Percentiles rank a stretch among this genome's conserved stretches.
Evolutionary conservation across 345 rosid species (phyloP).

Genomic region (Lumnitzera littorea): DNA sequence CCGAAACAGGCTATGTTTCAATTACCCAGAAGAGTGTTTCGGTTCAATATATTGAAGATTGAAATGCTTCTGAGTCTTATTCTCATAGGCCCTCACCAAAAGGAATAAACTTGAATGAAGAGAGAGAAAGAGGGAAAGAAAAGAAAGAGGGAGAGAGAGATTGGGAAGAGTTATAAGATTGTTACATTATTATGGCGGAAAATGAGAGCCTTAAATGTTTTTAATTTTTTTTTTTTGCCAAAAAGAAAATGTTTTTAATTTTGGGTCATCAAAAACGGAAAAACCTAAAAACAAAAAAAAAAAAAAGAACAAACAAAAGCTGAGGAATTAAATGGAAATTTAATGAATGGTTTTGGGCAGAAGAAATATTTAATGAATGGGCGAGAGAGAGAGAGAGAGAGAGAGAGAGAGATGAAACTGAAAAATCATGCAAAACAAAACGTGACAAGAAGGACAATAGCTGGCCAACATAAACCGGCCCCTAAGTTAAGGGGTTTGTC

Average conservation of each 20-base stretch:
- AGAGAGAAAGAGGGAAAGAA: not conserved
- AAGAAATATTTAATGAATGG: not conserved
- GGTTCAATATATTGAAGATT: not conserved
- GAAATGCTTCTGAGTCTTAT: constrained; percentile 7
- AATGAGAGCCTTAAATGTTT: too few relatives aligned
- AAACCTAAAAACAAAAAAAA: too few relatives aligned
- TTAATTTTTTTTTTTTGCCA: too few relatives aligned
- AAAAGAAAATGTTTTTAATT: too few relatives aligned
- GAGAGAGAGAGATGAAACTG: not conserved
- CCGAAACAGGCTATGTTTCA: not conserved
- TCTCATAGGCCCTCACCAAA: not conserved
- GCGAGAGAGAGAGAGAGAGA: too few relatives aligned
- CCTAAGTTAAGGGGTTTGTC: not conserved
- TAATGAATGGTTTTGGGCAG: too few relatives aligned
- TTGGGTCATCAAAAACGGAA: too few relatives aligned
- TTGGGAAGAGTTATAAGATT: not conserved
- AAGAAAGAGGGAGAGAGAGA: constrained; percentile 1
- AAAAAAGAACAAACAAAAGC: not conserved
- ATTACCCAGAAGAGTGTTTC: not conserved
- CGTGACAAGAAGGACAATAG: too few relatives aligned
- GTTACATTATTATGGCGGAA: too few relatives aligned
- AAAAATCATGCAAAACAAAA: not conserved
- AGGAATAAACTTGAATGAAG: not conserved
- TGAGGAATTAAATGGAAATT: not conserved
- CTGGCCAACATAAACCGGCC: not conserved